Percentiles rank a stretch among this genome's conserved stretches.
Evolutionary conservation across 495 filamentous ascomycete species (phyloP).

Genomic region (Penicillium argentinense): DNA sequence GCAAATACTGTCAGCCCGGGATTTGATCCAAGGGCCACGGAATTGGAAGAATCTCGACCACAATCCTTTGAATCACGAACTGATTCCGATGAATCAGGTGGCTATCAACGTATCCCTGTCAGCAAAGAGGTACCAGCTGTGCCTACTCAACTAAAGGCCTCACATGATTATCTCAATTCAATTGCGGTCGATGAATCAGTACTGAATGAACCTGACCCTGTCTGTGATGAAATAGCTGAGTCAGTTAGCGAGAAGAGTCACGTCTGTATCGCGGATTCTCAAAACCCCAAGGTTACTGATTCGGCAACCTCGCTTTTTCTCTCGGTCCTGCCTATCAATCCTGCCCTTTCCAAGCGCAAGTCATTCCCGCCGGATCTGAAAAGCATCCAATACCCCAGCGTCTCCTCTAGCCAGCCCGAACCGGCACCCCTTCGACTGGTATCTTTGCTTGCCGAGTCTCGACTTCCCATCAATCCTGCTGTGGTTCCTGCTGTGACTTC

Average conservation of each 20-base stretch:
- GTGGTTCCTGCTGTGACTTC: neutral
- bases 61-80: neutral
- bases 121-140: neutral
- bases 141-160: neutral
- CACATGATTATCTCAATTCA: neutral
- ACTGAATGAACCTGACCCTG: neutral
- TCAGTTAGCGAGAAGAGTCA: neutral
- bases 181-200: neutral
- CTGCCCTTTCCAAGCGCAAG: slow-evolving; percentile 11
- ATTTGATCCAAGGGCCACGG: neutral
- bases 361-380: slow-evolving; percentile 2
- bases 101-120: neutral
- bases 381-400: neutral
- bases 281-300: neutral
- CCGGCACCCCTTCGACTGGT: neutral
- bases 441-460: neutral
- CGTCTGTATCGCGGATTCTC: neutral
- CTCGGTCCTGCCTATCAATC: slow-evolving; percentile 24
- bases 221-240: neutral
- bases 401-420: neutral
- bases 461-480: slow-evolving; percentile 8
- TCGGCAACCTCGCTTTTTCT: slow-evolving; percentile 13
- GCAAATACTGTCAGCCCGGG: slow-evolving; percentile 1
- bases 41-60: neutral
- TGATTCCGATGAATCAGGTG: neutral